Evolutionary conservation across 306 rosid species (phyloP).

Genomic region (Casuarina glauca): DNA sequence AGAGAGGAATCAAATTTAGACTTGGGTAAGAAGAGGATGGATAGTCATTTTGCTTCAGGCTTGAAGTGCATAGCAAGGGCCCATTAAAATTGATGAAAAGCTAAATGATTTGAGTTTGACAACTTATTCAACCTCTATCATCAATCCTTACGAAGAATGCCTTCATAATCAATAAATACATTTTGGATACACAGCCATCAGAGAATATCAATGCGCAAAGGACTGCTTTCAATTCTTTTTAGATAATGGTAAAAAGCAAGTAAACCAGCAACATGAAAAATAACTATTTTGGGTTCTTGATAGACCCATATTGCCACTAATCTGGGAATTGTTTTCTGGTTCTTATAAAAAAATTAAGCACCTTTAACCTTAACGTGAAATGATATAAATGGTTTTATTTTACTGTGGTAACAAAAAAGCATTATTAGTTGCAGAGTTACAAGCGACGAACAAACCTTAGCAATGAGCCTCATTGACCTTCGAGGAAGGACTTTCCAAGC

Average conservation of each 20-base stretch:
- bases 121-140: too few species aligned
- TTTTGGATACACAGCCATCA: too few species aligned
- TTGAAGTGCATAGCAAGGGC: neutral
- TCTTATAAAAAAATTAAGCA: neutral
- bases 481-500: constrained; percentile 35
- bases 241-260: neutral
- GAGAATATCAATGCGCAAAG: too few species aligned
- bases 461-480: constrained; percentile 57
- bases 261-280: neutral
- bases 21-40: neutral
- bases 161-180: too few species aligned
- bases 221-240: too few species aligned
- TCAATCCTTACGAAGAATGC: too few species aligned
- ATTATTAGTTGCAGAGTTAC: neutral
- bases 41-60: neutral
- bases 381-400: neutral
- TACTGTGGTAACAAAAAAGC: constrained; percentile 3
- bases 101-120: too few species aligned
- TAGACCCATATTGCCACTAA: too few species aligned
- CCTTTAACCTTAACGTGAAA: neutral
- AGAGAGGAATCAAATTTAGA: neutral
- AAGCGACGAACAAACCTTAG: constrained; percentile 40
- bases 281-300: neutral
- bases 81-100: neutral
- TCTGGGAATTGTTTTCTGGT: too few species aligned